Conservation (phyloP, 2,329 filamentous ascomycete genomes). For the Cercospora zeina region DNA sequence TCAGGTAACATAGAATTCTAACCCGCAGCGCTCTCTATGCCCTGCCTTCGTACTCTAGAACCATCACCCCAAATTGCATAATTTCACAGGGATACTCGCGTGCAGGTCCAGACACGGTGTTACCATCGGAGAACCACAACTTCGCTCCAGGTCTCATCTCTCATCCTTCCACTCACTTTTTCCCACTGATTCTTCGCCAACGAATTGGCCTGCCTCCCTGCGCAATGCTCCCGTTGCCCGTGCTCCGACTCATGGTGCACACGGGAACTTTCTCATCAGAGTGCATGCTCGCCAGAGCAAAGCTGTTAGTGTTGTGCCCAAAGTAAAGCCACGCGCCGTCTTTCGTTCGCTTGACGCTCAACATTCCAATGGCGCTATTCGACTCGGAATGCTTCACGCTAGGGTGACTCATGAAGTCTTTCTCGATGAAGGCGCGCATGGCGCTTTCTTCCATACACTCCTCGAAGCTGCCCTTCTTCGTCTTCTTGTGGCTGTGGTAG, state of each 20-base stretch:
- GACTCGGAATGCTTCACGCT: constrained; percentile 78
- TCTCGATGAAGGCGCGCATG: constrained; percentile 72
- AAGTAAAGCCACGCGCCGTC: constrained; percentile 83
- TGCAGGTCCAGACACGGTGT: not conserved
- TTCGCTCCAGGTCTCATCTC: not conserved
- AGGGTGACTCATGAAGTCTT: constrained; percentile 93
- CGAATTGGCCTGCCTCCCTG: constrained; percentile 34
- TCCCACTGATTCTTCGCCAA: constrained; percentile 16
- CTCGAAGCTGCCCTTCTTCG: constrained; percentile 59
- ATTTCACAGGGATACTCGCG: not conserved
- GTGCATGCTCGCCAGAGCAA: constrained; percentile 83
- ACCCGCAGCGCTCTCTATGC: not conserved
- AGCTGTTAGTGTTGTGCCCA: constrained; percentile 91
- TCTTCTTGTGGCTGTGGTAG: constrained; percentile 64
- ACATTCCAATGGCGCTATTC: constrained; percentile 83
- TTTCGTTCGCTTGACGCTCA: constrained; percentile 81
- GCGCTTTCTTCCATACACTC: constrained; percentile 60
- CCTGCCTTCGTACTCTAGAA: not conserved
- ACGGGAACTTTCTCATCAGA: constrained; percentile 71
- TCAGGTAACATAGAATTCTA: too few species aligned
- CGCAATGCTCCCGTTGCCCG: constrained; percentile 49
- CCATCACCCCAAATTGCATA: not conserved
- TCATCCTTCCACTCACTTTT: not conserved
- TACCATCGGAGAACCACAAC: not conserved
- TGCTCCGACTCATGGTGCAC: constrained; percentile 84